Evolutionary conservation across 2,329 filamentous ascomycete species (phyloP).

Genomic region (Cylindrodendrum hubeiense): DNA sequence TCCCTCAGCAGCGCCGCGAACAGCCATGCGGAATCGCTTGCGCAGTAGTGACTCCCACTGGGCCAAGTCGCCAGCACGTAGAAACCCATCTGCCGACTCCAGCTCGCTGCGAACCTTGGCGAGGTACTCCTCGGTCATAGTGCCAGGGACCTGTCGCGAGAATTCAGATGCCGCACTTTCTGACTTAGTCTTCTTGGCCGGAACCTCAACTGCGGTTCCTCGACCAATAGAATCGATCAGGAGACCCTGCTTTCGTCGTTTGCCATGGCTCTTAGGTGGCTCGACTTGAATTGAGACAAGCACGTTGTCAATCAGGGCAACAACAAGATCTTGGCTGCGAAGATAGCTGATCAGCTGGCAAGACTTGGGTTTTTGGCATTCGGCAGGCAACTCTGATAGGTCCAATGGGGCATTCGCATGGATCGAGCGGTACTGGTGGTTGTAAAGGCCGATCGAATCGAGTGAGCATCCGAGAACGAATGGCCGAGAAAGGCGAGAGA

Average conservation of each 20-base stretch:
- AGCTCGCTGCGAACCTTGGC: constrained; percentile 59
- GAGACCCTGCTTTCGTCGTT: constrained; percentile 70
- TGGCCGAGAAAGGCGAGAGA: constrained; percentile 75
- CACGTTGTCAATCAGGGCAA: constrained; percentile 73
- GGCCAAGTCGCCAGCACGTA: constrained; percentile 58
- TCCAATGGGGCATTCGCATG: constrained; percentile 63
- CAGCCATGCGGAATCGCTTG: constrained; percentile 60
- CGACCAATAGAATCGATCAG: constrained; percentile 81
- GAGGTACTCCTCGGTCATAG: constrained; percentile 63
- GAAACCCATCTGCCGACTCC: constrained; percentile 60
- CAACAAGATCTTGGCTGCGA: constrained; percentile 73
- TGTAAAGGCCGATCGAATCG: constrained; percentile 71
- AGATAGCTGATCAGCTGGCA: constrained; percentile 72
- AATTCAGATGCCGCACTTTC: constrained; percentile 50
- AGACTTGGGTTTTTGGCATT: constrained; percentile 49
- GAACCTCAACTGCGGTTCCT: constrained; percentile 60
- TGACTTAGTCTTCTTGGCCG: constrained; percentile 48
- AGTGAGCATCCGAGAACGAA: constrained; percentile 73
- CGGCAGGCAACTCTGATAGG: constrained; percentile 54
- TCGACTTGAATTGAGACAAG: constrained; percentile 79
- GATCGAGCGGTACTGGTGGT: constrained; percentile 75
- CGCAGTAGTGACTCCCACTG: constrained; percentile 65
- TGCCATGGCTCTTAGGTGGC: constrained; percentile 67
- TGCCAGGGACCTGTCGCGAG: constrained; percentile 59
- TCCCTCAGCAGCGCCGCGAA: constrained; percentile 38